Percentiles rank a stretch among this genome's conserved stretches.
These are phyloP conservation scores for Chionographis japonica DNA, from an alignment of 106 monocot genomes.

Conservation along the genomic window DNA sequence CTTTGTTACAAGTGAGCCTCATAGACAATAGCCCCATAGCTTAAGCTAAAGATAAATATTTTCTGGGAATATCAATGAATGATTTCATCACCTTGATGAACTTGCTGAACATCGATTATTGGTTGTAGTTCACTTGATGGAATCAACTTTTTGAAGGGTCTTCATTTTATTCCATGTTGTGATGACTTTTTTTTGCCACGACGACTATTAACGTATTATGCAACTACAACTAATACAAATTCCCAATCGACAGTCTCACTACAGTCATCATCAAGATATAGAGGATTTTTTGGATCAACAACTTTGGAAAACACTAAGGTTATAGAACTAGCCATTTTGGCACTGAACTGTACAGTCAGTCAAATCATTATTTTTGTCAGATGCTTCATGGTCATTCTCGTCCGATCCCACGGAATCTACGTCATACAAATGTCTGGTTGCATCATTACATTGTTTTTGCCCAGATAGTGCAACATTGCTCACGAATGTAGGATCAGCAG, in stretches of 20 bases:
- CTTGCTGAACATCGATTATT: too few relatives aligned
- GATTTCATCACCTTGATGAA: too few relatives aligned
- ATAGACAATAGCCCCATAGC: too few relatives aligned
- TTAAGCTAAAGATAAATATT: too few relatives aligned
- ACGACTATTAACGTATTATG: too few relatives aligned
- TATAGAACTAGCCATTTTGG: constrained; percentile 60
- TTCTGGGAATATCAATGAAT: too few relatives aligned
- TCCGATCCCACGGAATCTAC: neutral
- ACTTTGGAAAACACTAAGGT: constrained; percentile 89
- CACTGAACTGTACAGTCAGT: constrained; percentile 1
- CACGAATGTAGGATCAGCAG: neutral
- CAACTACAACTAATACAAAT: constrained; percentile 13
- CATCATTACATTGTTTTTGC: neutral
- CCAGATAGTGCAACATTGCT: neutral
- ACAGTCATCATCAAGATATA: constrained; percentile 82
- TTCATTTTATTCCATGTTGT: too few relatives aligned
- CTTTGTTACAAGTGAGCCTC: too few relatives aligned
- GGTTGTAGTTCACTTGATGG: too few relatives aligned
- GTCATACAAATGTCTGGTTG: neutral
- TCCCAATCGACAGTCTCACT: constrained; percentile 81
- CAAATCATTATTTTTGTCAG: neutral
- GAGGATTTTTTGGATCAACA: constrained; percentile 88
- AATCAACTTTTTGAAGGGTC: too few relatives aligned
- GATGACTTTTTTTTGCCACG: too few relatives aligned
- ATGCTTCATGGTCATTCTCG: constrained; percentile 9